Evolutionary conservation across 192 early-diverging fungal genomes (phyloP).

Genomic region (Backusella parvicylindrica): DNA sequence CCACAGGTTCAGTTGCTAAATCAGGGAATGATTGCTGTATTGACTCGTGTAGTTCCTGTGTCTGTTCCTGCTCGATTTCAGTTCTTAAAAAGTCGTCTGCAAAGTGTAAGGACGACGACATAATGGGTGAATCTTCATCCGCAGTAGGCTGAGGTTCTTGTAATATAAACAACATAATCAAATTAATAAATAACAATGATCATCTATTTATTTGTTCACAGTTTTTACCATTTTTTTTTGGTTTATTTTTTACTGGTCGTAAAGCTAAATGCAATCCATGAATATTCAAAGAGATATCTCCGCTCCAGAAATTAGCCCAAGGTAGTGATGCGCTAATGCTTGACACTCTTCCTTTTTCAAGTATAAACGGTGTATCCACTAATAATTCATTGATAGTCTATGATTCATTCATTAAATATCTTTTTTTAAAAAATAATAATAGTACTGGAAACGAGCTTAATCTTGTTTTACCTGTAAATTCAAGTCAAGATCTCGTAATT

Average conservation of each 20-base stretch:
- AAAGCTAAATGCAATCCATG: conserved; percentile 61
- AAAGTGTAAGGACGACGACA: conserved; percentile 82
- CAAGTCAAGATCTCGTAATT: conserved; percentile 75
- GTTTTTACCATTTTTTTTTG: not conserved
- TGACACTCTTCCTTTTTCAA: conserved; percentile 64
- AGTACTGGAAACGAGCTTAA: too few species aligned
- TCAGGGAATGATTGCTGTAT: conserved; percentile 49
- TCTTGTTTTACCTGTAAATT: conserved; percentile 61
- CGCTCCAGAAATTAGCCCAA: conserved; percentile 84
- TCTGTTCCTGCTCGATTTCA: conserved; percentile 58
- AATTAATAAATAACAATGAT: not conserved
- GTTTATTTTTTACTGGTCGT: conserved; percentile 36
- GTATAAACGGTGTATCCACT: conserved; percentile 64
- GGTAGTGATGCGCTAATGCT: conserved; percentile 71
- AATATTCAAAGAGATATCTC: conserved; percentile 70
- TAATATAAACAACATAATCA: not conserved
- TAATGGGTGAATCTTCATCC: conserved; percentile 50
- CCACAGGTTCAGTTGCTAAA: conserved; percentile 17
- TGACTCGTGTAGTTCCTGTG: conserved; percentile 55
- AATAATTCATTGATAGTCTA: conserved; percentile 76
- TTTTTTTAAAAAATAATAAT: not conserved
- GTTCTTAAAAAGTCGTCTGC: conserved; percentile 84
- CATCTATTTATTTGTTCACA: not conserved
- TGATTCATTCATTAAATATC: not conserved
- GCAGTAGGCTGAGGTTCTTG: not conserved